Conservation (phyloP, 495 filamentous ascomycete genomes). For the Penicillium maclennaniae region DNA sequence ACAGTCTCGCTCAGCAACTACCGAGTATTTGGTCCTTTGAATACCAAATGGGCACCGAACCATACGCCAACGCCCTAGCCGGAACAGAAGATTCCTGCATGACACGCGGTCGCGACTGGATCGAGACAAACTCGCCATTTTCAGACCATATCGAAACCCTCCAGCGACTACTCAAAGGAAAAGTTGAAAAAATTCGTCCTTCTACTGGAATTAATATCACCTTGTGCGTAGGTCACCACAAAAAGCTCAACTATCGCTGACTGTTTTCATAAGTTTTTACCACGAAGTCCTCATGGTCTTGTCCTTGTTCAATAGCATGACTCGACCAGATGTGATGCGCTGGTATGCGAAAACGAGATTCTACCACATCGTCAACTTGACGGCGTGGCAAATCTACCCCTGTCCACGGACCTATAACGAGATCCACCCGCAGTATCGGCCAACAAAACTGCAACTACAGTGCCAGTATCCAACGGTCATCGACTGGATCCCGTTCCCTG, state of each 20-base stretch:
- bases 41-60: conserved; percentile 7
- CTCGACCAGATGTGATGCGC: conserved; percentile 12
- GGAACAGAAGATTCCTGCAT: neutral
- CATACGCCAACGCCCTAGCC: conserved; percentile 1
- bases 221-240: neutral
- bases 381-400: conserved; percentile 13
- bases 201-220: neutral
- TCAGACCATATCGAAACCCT: conserved; percentile 7
- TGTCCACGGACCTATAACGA: conserved; percentile 5
- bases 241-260: neutral
- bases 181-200: conserved; percentile 2
- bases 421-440: conserved; percentile 9
- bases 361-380: conserved; percentile 15
- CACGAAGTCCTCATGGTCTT: conserved; percentile 9
- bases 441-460: conserved; percentile 5
- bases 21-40: conserved; percentile 10
- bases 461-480: conserved; percentile 7
- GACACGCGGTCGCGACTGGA: neutral
- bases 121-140: conserved; percentile 6
- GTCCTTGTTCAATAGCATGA: conserved; percentile 13
- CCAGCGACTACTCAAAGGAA: neutral
- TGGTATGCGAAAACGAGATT: conserved; percentile 16
- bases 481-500: conserved; percentile 8
- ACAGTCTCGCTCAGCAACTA: conserved; percentile 5
- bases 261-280: neutral